Base-by-base conservation (phyloP, 2,329 filamentous ascomycete genomes). In the Penicillium italicum region DNA sequence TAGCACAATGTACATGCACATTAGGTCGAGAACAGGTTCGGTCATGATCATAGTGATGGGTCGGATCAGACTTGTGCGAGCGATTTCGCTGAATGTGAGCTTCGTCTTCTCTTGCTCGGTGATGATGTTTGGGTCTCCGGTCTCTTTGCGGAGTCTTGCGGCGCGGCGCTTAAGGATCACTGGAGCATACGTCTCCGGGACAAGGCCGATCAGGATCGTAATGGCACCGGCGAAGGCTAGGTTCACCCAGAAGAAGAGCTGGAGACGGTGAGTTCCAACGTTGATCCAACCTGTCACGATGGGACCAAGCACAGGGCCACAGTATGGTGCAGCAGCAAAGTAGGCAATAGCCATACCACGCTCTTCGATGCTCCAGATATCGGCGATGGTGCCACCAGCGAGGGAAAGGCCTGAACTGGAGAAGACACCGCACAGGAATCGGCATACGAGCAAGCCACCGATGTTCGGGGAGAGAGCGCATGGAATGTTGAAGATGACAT, bases 331-430 rank as follows among this genome's bases (percentile, higher is more conserved):
- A 1, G 89, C 88, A 2, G 82, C 86, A 69, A 92, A 93, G 16
- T 87, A 87, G 1, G 89, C 89, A 86, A 93, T 92, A 38, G 89
- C 88, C 7, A 91, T 86, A 64, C 89, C 89, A 28, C 89, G 81
- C 72, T 93, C 89, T 67, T 91, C 88, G 45, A 86, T 87, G 56
- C 75, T 82, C 88, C 89, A 93, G 22, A 92, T 74, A 74, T 93
- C 89, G 8, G 66, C 66, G 24, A 69, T 69, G 5, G 68, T 68
- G 4, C 68, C 67, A 14, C 67, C 67, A 11, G 67, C 68, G 1
- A 70, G 56, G 0, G 68, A 67, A 6, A 69, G 61, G 0, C 65
- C 65, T 0, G 67, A 69, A 28, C 66, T 68, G 4, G 66, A 65
- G 48, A 72, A 71, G 11, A 72, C 64, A 20, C 69, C 69, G 20